Evolutionary conservation across 2,329 filamentous ascomycete species (phyloP).

Genomic region (Trichoderma sp.): DNA sequence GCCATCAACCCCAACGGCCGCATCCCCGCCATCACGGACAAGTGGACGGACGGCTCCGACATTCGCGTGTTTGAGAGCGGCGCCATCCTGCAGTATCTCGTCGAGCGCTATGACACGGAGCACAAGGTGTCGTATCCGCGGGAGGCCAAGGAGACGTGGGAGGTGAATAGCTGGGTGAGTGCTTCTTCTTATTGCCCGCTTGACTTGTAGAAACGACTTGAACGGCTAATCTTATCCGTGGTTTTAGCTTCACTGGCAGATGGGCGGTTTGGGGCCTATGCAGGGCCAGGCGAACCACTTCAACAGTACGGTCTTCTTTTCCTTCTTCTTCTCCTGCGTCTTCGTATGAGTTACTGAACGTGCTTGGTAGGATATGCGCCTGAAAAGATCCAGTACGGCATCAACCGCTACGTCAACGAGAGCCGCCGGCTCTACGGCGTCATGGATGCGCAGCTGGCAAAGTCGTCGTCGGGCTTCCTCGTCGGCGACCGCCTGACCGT

Average conservation of each 20-base stretch:
- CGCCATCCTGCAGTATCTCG: constrained; percentile 81
- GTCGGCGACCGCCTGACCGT: constrained; percentile 71
- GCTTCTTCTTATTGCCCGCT: background rate
- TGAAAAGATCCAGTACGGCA: constrained; percentile 78
- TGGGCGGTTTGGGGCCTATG: constrained; percentile 80
- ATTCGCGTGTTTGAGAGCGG: constrained; percentile 83
- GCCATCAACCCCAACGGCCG: constrained; percentile 92
- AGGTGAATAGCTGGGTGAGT: constrained; percentile 74
- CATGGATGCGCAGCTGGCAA: constrained; percentile 69
- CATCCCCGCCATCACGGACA: constrained; percentile 85
- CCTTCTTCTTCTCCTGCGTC: background rate
- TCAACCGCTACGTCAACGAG: constrained; percentile 81
- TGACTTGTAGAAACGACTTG: background rate
- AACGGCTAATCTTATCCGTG: background rate
- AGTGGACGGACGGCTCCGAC: constrained; percentile 68
- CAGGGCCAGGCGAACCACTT: constrained; percentile 84
- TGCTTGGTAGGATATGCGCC: constrained; percentile 66
- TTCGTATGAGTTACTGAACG: background rate
- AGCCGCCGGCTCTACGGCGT: constrained; percentile 79
- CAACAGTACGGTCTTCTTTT: constrained; percentile 46
- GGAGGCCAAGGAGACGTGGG: constrained; percentile 73
- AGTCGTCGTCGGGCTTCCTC: constrained; percentile 57
- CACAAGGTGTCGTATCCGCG: constrained; percentile 79
- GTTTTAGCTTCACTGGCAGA: constrained; percentile 66
- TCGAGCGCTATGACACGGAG: constrained; percentile 77